Base-by-base conservation (phyloP, 2,329 filamentous ascomycete genomes). In the Pestalotiopsis sp. region DNA sequence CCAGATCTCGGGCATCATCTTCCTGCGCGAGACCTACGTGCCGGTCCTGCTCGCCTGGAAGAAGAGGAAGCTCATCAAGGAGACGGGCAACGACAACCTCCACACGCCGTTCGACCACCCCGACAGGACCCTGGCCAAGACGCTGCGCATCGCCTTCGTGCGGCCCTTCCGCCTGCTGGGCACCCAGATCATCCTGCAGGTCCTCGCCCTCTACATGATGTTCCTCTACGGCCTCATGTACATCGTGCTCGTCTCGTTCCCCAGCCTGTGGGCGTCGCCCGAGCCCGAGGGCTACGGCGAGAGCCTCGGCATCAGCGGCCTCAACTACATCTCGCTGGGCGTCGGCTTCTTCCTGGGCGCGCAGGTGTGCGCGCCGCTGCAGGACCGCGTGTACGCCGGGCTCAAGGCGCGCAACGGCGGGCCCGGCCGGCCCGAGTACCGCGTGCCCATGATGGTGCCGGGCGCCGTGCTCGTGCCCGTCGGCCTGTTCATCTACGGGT, bases 11-110 rank as follows among this genome's bases (percentile, higher is more conserved):
- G 91, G 80, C 1, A 36, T 91, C 4, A 77, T 92, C 63, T 86
- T 91, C 77, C 86, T 90, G 1, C 85, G 86, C 67, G 91, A 93
- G 75, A 92, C 90, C 2, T 92, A 92, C 77, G 87, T 85, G 0
- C 90, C 91, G 0, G 87, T 87, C 20, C 83, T 94, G 4, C 85
- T 93, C 2, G 78, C 82, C 36, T 80, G 83, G 70, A 91, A 90
- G 76, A 88, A 88, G 56, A 78, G 82, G 61, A 83, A 81, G n/a
- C 82, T 91, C n/a, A 81, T 84, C 68, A 84, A 84, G 70, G 82
- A 87, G 71, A 91, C 89, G 1, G 87, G 86, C 31, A 91, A 91
- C 71, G 52, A 67, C 3, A 70, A 57, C 1, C 74, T 83, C 74
- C 76, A 80, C 64, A 86, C 88, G 2, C 83, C 90, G 36, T 86